Percentiles rank a stretch among this genome's conserved stretches.
These are phyloP conservation scores for Alternaria incomplexa DNA, from an alignment of 2,329 filamentous ascomycete genomes.

Conservation along the genomic window DNA sequence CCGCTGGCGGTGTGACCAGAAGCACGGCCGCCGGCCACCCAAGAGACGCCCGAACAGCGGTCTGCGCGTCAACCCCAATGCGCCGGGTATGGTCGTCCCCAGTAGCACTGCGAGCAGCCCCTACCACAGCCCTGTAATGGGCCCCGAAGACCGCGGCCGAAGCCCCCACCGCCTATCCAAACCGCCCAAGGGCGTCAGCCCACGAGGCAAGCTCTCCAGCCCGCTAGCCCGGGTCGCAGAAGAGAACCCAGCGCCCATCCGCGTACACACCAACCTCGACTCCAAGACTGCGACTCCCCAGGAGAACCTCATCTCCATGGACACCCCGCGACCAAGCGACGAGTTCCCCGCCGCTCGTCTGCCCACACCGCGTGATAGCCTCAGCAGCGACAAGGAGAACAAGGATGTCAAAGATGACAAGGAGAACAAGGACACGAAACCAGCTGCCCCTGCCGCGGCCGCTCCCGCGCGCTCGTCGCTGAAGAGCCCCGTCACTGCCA, in stretches of 20 bases:
- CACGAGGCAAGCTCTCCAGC: slow-evolving; percentile 71
- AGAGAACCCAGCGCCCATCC: slow-evolving; percentile 58
- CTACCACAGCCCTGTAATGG: slow-evolving; percentile 70
- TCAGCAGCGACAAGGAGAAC: slow-evolving; percentile 50
- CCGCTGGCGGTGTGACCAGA: slow-evolving; percentile 94
- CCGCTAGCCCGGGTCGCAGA: slow-evolving; percentile 78
- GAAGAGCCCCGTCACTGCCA: slow-evolving; percentile 31
- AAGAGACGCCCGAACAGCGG: slow-evolving; percentile 56
- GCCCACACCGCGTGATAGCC: slow-evolving; percentile 35
- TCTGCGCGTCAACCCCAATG: slow-evolving; percentile 61
- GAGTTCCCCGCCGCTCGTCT: slow-evolving; percentile 35
- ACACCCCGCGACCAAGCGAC: slow-evolving; percentile 50
- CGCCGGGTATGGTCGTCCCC: slow-evolving; percentile 51
- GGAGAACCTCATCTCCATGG: slow-evolving; percentile 53
- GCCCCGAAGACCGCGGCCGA: slow-evolving; percentile 66
- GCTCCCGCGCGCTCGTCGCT: slow-evolving; percentile 24
- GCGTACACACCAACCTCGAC: slow-evolving; percentile 45
- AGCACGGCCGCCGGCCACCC: slow-evolving; percentile 72
- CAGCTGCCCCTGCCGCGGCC: not conserved
- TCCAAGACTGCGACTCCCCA: slow-evolving; percentile 29
- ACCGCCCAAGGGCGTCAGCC: slow-evolving; percentile 66
- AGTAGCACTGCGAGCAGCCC: slow-evolving; percentile 60
- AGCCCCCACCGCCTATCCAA: slow-evolving; percentile 71
- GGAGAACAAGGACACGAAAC: slow-evolving; percentile 39
- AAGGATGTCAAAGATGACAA: slow-evolving; percentile 39